Conservation (phyloP, 2,329 filamentous ascomycete genomes). For the Verruconis gallopava region DNA sequence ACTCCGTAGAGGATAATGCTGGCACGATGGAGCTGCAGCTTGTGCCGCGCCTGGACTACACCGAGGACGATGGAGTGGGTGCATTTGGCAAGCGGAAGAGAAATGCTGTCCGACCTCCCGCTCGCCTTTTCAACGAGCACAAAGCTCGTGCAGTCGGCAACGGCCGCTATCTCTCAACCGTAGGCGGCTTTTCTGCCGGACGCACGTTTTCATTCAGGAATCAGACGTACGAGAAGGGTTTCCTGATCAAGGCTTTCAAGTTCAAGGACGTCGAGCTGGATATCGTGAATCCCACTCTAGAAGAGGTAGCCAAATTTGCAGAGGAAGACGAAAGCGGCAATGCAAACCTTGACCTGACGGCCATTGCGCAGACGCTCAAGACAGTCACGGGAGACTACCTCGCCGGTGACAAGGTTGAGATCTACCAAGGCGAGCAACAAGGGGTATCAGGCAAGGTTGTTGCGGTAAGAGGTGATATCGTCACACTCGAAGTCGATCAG, state of each 20-base stretch:
- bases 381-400: slow-evolving; percentile 75
- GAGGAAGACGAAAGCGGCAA: slow-evolving; percentile 81
- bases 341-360: slow-evolving; percentile 83
- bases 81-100: slow-evolving; percentile 66
- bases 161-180: slow-evolving; percentile 43
- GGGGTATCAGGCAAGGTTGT: slow-evolving; percentile 77
- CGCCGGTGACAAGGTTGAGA: slow-evolving; percentile 89
- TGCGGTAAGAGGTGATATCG: slow-evolving; percentile 81
- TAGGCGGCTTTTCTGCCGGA: not conserved
- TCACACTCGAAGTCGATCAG: slow-evolving; percentile 73
- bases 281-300: slow-evolving; percentile 82
- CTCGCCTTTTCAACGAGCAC: slow-evolving; percentile 80
- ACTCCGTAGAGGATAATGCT: slow-evolving; percentile 87
- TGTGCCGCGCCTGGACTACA: slow-evolving; percentile 83
- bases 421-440: slow-evolving; percentile 89
- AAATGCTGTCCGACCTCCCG: slow-evolving; percentile 56
- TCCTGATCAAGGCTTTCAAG: slow-evolving; percentile 86
- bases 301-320: slow-evolving; percentile 87
- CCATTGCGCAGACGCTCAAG: slow-evolving; percentile 80
- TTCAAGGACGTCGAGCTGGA: slow-evolving; percentile 75
- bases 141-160: slow-evolving; percentile 78
- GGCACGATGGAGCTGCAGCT: slow-evolving; percentile 76
- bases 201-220: slow-evolving; percentile 69
- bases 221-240: slow-evolving; percentile 85
- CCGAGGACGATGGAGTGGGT: slow-evolving; percentile 60